A percentile compares a stretch with the other conserved stretches of the same genome.
Evolutionary conservation across 495 filamentous ascomycete genomes (phyloP).

Genomic region (Aspergillus incahuasiensis): DNA sequence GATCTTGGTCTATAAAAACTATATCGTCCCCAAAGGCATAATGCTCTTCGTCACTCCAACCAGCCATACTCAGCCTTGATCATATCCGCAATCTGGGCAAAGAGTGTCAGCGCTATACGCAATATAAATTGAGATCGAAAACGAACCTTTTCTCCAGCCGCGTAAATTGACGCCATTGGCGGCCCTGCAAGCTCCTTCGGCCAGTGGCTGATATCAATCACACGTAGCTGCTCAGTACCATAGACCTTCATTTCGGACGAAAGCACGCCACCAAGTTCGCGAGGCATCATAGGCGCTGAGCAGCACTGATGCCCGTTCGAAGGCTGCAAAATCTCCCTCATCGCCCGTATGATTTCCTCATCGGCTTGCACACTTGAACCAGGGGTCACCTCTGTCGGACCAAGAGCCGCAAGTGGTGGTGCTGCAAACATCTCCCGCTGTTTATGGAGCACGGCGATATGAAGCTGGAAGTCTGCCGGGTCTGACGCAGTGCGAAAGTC

Average conservation of each 20-base stretch:
- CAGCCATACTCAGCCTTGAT: background rate
- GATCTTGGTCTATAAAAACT: too few relatives aligned
- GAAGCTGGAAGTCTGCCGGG: background rate
- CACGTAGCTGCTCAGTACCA: background rate
- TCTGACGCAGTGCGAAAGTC: background rate
- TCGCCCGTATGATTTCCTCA: background rate
- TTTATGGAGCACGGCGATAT: background rate
- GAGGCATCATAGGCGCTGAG: background rate
- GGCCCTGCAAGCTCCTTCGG: background rate
- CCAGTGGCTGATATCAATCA: slow-evolving; percentile 1
- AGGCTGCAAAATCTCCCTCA: background rate
- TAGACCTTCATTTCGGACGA: background rate
- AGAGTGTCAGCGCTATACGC: too few relatives aligned
- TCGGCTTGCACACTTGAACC: background rate
- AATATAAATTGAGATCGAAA: background rate
- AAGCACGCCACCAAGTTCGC: background rate
- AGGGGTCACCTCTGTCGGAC: background rate
- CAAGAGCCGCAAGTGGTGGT: background rate
- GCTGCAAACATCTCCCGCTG: background rate
- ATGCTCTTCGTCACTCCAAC: background rate
- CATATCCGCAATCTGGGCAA: background rate
- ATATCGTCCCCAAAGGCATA: too few relatives aligned
- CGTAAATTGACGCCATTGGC: slow-evolving; percentile 6
- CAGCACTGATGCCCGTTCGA: background rate
- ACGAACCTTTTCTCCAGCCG: slow-evolving; percentile 10